These are phyloP conservation scores for Tetradesmus obliquus DNA, from an alignment of 139 green algal genomes.

Conservation along the genomic window DNA sequence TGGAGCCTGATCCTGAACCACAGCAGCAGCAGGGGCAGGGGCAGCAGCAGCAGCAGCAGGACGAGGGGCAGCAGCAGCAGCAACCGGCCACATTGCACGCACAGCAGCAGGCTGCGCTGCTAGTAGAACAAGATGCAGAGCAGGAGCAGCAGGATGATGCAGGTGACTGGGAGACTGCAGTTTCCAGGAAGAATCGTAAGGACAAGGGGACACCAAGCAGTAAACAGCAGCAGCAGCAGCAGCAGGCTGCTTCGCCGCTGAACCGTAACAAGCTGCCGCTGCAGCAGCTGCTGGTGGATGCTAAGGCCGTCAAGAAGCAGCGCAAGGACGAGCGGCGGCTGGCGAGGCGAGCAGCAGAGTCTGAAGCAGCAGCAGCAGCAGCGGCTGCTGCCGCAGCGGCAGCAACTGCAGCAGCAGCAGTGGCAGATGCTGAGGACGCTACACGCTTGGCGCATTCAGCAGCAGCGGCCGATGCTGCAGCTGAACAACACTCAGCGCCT, in stretches of 20 bases:
- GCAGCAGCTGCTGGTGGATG: background rate
- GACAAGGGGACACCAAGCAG: background rate
- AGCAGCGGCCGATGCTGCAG: background rate
- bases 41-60: slow-evolving; percentile 7
- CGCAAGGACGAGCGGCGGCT: background rate
- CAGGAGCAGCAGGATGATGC: background rate
- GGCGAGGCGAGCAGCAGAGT: background rate
- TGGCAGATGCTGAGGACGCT: background rate
- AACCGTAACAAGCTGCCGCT: background rate
- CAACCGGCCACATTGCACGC: background rate
- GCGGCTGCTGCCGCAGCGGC: background rate
- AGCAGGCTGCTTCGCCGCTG: background rate
- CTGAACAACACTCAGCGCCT: background rate
- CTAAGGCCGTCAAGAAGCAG: slow-evolving; percentile 3
- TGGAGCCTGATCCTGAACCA: background rate
- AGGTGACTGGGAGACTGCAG: slow-evolving; percentile 11
- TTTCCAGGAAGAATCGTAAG: background rate
- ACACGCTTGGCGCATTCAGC: background rate
- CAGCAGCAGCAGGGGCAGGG: no score
- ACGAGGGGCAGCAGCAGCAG: background rate
- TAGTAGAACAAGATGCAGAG: background rate
- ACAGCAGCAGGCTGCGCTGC: slow-evolving; percentile 3
- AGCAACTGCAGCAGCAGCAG: slow-evolving; percentile 6
- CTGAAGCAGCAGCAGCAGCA: slow-evolving; percentile 27
- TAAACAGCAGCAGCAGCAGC: slow-evolving; percentile 14